Base-by-base conservation (phyloP, 208 protist species). In the Endotrypanum monterogeii region DNA sequence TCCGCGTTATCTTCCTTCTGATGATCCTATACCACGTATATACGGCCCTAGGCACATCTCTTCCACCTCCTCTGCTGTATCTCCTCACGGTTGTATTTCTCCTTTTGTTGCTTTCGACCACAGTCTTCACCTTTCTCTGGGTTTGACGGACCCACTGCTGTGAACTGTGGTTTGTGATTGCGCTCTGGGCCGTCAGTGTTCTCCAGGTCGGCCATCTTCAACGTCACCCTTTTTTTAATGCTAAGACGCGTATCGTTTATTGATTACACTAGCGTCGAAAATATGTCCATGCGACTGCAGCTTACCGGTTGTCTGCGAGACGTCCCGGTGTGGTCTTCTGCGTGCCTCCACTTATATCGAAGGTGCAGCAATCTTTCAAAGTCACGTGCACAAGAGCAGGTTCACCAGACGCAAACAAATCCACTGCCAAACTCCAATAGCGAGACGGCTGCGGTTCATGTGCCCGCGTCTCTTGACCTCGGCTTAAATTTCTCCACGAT, bases 401-500 rank as follows among this genome's bases (percentile, higher is more conserved):
- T 46, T 3, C 30, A 44, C 16, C 39, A 23, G 18, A 23, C 50
- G 25, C 72, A 57, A 1, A 9, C n/a, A 8, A 32, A 54, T 6
- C 11, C 55, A 58, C 32, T 25, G 35, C 37, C 60, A 8, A 28
- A 44, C 54, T 16, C 65, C 44, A 70, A 20, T 37, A 61, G 28
- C 54, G 46, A 23, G 23, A 39, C 20, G 0, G 52, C 14, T n/a
- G 52, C 7, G 41, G 14, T 11, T 35, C 57, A 51, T 37, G 20
- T 60, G 5, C 41, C 74, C 1, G 39, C 54, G 1, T 51, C 76
- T 28, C 61, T 86, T 11, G 78, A 83, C 39, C 80, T 93, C 23
- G 69, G 71, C 9, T 82, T 95, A 3, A 82, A 89, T 66, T 80
- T 95, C n/a, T 75, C 80, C 44, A 74, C 83, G 30, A 88, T 86